phyloP scores from a whole-genome alignment of 495 filamentous ascomycete species.

The Cercophora samala region DNA sequence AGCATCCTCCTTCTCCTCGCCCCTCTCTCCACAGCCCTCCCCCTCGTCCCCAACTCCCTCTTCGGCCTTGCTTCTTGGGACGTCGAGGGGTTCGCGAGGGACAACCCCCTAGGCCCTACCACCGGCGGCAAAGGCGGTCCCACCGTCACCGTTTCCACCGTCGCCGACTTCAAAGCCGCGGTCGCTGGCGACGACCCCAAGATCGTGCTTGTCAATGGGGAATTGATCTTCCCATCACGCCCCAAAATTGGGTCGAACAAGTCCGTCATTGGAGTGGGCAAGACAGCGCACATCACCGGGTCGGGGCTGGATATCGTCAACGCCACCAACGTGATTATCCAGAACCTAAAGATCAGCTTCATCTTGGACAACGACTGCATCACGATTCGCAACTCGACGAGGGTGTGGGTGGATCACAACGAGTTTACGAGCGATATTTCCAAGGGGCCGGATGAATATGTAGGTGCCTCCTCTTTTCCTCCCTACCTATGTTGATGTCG shows the following conservation, averaged over 20 bases:
- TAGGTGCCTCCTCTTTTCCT: conserved; percentile 30
- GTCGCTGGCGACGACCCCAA: conserved; percentile 40
- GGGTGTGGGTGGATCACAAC: conserved; percentile 67
- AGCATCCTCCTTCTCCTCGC: conserved; percentile 12
- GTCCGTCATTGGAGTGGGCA: conserved; percentile 50
- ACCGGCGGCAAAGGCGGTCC: conserved; percentile 58
- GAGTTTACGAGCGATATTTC: conserved; percentile 58
- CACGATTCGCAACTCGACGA: conserved; percentile 49
- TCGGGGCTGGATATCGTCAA: conserved; percentile 46
- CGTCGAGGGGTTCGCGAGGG: conserved; percentile 37
- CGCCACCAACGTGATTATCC: conserved; percentile 55
- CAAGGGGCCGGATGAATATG: conserved; percentile 62
- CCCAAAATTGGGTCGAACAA: conserved; percentile 53
- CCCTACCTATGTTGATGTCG: conserved; percentile 22
- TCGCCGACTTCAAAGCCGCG: conserved; percentile 48
- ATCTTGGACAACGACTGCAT: conserved; percentile 61
- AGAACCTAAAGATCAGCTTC: conserved; percentile 57
- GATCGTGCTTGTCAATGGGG: conserved; percentile 48
- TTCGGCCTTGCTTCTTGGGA: conserved; percentile 24
- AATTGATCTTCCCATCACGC: conserved; percentile 43
- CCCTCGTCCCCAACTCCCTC: conserved; percentile 3
- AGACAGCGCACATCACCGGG: conserved; percentile 38
- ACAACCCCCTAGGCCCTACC: conserved; percentile 45
- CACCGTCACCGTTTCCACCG: conserved; percentile 54
- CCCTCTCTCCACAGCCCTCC: not conserved